Evolutionary conservation across 495 filamentous ascomycete species (phyloP).

Genomic region (Annulohypoxylon stygium): DNA sequence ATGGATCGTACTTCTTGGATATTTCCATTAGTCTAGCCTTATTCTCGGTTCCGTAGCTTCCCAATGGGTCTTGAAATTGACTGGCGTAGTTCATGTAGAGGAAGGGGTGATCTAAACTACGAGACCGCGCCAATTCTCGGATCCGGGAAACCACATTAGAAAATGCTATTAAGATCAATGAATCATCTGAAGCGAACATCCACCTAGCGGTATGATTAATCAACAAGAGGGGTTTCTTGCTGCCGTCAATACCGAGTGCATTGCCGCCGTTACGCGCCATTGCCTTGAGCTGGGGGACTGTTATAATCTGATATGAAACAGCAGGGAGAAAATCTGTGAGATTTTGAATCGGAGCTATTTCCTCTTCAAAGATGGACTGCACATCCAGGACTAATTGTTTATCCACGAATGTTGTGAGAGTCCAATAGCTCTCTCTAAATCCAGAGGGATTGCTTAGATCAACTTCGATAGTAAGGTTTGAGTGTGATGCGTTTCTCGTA

Average conservation of each 20-base stretch:
- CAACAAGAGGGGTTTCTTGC: slow-evolving; percentile 57
- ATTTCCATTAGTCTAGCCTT: slow-evolving; percentile 49
- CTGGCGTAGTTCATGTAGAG: slow-evolving; percentile 54
- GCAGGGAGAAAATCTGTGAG: slow-evolving; percentile 54
- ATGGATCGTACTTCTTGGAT: slow-evolving; percentile 60
- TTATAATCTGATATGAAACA: slow-evolving; percentile 61
- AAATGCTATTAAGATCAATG: slow-evolving; percentile 17
- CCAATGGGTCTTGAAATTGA: slow-evolving; percentile 47
- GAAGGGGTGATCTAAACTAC: slow-evolving; percentile 42
- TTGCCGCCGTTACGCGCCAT: slow-evolving; percentile 65
- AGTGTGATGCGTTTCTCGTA: slow-evolving; percentile 55
- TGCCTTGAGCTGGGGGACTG: slow-evolving; percentile 54
- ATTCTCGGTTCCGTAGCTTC: slow-evolving; percentile 49
- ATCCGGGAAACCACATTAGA: slow-evolving; percentile 17
- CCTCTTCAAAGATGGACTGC: slow-evolving; percentile 54
- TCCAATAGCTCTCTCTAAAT: slow-evolving; percentile 60
- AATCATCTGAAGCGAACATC: slow-evolving; percentile 53
- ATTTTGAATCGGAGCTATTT: slow-evolving; percentile 52
- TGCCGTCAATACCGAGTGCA: slow-evolving; percentile 59
- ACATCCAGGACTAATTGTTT: slow-evolving; percentile 54
- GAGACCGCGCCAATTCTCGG: slow-evolving; percentile 13
- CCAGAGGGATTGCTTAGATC: slow-evolving; percentile 55
- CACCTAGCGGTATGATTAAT: slow-evolving; percentile 56
- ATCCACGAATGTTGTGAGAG: slow-evolving; percentile 55
- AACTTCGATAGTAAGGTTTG: slow-evolving; percentile 61